Evolutionary conservation across 2,329 filamentous ascomycete species (phyloP), one percentile per base, ranked within the genome.

Genomic region (Ramularia collo-cygni): DNA sequence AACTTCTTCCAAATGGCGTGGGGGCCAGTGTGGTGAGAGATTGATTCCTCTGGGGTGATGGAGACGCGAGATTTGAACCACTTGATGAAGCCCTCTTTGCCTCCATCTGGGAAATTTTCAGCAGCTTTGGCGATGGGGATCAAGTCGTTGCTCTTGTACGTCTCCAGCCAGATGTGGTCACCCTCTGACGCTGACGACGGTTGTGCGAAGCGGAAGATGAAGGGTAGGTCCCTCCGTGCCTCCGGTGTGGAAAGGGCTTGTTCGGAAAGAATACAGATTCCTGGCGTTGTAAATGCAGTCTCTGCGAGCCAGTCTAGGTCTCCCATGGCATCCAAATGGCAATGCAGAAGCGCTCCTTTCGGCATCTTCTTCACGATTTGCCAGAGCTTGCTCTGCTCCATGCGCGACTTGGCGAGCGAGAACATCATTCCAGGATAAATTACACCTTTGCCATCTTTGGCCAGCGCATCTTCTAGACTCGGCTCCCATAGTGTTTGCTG

Each of bases 381-480:
- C 87, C 87, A 96, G 16, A 95, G 71, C 56, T 80, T 80, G 10
- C 86, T 94, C 52, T 72, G 72, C 64, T 94, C 86, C 78, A 95
- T 93, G 27, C 79, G 77, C n/a, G 80, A 76, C 63, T 88, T 90
- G 52, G 87, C 87, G 26, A 90, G 72, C 26, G 77, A 81, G 64
- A 95, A 95, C 84, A 94, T 92, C 83, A 95, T 94, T 8, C 89
- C 89, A 1, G 87, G 87, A 58, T 84, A 86, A 36, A 90, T 68
- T 51, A 79, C 77, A 45, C 77, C 74, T 52, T 78, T 71, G 17
- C 67, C 68, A 40, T 77, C 66, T 48, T 76, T 74, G 3, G 81
- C 79, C 3, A 87, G 67, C 31, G 72, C 72, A 56, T 89, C 80
- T 54, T 90, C 83, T 35, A 83, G 76, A 32, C 77, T 74, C 21